Percentiles rank a stretch among this genome's conserved stretches.
Conservation (phyloP, 441 rosid genomes). For the Biscutella laevigata region DNA sequence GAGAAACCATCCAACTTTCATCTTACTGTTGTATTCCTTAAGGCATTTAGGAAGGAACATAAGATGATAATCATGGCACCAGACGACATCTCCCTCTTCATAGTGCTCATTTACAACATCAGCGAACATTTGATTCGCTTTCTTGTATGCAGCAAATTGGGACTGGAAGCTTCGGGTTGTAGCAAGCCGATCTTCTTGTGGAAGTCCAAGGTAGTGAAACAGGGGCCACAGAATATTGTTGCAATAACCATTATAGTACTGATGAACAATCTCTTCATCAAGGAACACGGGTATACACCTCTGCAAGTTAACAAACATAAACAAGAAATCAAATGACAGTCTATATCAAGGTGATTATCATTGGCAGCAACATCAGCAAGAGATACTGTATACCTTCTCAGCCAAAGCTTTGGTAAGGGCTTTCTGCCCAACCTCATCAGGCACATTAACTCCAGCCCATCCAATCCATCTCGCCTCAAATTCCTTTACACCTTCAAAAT, state of each 20-base stretch:
- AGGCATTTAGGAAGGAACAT: conserved; percentile 97
- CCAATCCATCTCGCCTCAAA: conserved; percentile 99
- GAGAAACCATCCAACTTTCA: conserved; percentile 99
- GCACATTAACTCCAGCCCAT: conserved; percentile 99
- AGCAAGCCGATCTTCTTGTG: conserved; percentile 98
- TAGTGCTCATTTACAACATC: conserved; percentile 85
- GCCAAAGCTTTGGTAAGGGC: conserved; percentile 91
- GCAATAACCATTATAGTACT: conserved; percentile 97
- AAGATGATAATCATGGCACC: conserved; percentile 99
- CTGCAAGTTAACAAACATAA: conserved; percentile 32
- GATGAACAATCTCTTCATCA: conserved; percentile 98
- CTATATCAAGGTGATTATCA: conserved; percentile 1
- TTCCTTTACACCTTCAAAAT: conserved; percentile 75
- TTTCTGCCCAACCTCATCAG: conserved; percentile 87
- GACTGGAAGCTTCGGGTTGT: conserved; percentile 97
- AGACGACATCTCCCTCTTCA: conserved; percentile 97
- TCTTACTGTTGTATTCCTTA: conserved; percentile 60
- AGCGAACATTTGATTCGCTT: conserved; percentile 97
- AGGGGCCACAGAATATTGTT: conserved; percentile 98
- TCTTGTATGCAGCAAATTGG: conserved; percentile 90
- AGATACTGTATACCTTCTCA: conserved; percentile 53
- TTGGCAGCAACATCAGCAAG: not conserved
- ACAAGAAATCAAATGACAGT: conserved; percentile 6
- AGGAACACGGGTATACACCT: conserved; percentile 98
- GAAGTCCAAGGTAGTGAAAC: conserved; percentile 93